Evolutionary conservation across 139 green algal genomes (phyloP), one percentile per base, ranked within the genome.

Genomic region (Chlamydomonas incerta): DNA sequence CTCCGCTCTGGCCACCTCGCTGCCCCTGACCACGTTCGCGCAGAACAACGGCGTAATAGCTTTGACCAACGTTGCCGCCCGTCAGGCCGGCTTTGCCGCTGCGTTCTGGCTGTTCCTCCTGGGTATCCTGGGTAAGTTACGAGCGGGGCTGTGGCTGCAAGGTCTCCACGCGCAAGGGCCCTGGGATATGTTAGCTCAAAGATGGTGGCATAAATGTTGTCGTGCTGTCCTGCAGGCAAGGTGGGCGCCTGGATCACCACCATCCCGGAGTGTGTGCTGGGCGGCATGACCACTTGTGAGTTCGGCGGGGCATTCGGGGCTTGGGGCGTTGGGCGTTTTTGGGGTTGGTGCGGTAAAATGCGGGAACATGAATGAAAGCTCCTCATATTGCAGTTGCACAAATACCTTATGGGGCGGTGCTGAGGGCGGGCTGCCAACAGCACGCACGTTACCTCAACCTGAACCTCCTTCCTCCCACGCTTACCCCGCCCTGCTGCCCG

Each of bases 211-310:
- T 57, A 57, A 57, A 20, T 57, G 50, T 14, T 65, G 20, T 11
- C 58, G 18, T 17, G 13, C 20, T 28, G 11, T 13, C 17, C 33
- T 35, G 52, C 73, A 81, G 73, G 73, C 82, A 87, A 93, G 87
- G 62, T 94, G 37, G 93, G 92, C 35, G 95, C 83, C 15, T 90
- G 95, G 79, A 93, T 98, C 83, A 88, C 94, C 3, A 93, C 83
- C 90, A 97, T 98, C 68, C 95, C 95, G 14, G 88, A 96, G 55
- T 93, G 88, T 33, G 93, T 97, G n/a, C 90, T 98, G 58, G 95
- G 95, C 46, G 94, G 94, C 50, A 95, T 96, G 85, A 92, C 89
- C 34, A 92, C 88, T 57, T 96, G 41, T 50, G 41, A 50, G 41
- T 50, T 13, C 5, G 41, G 41, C 41, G n/a, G n/a, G n/a, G n/a